phyloP scores from a whole-genome alignment of 345 rosid species.

The Salix koriyanagi region DNA sequence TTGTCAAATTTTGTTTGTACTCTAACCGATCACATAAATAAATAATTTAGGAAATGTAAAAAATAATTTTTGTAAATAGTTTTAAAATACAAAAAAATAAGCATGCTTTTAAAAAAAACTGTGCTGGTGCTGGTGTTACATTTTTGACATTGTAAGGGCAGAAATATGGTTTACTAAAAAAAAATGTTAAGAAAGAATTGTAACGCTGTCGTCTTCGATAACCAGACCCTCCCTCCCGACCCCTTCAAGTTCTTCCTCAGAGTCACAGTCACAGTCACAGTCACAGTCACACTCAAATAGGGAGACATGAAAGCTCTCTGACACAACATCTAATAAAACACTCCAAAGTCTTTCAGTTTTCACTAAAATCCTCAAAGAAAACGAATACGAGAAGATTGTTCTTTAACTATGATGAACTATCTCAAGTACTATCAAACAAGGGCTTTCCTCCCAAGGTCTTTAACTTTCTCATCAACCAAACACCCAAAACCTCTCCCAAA shows the following conservation, averaged over 20 bases:
- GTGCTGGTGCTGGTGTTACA: no score
- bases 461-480: conserved; percentile 7
- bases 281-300: background rate
- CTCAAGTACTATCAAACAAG: conserved; percentile 1
- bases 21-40: no score
- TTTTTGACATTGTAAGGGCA: no score
- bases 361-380: background rate
- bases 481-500: background rate
- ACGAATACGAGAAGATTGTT: background rate
- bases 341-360: background rate
- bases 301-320: background rate
- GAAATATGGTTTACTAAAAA: no score
- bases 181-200: no score
- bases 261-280: background rate
- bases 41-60: no score
- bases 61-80: no score
- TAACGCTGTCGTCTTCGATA: no score
- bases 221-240: no score
- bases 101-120: no score
- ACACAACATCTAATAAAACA: background rate
- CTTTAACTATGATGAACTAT: conserved; percentile 7
- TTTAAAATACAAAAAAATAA: no score
- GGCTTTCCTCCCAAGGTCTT: background rate
- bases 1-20: no score
- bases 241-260: background rate